Conservation (phyloP, 2,329 filamentous ascomycete species). For the Rutstroemia sp. region DNA sequence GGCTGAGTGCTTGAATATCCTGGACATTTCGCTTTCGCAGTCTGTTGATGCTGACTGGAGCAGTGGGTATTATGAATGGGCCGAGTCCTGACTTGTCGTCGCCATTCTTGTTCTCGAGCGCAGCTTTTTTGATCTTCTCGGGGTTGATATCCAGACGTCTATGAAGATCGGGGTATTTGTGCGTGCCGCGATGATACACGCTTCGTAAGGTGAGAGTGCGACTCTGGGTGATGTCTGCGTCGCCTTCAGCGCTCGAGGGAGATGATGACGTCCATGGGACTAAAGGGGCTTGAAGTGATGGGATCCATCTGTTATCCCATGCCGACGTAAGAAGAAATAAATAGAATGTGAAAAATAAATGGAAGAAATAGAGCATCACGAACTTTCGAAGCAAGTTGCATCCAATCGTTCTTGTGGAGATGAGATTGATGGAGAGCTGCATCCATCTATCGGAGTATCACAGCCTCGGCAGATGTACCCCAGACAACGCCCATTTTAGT, state of each 20-base stretch:
- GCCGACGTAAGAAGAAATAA: neutral
- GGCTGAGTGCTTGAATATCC: constrained; percentile 6
- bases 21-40: constrained; percentile 4
- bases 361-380: constrained; percentile 7
- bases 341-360: neutral
- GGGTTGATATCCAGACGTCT: constrained; percentile 4
- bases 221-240: neutral
- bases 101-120: neutral
- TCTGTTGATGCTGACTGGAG: constrained; percentile 5
- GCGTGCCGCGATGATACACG: constrained; percentile 7
- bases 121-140: constrained; percentile 3
- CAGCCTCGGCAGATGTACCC: neutral
- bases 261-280: neutral
- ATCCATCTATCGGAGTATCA: neutral
- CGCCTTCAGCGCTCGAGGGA: neutral
- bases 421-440: neutral
- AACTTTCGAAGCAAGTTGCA: neutral
- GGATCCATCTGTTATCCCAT: constrained; percentile 5
- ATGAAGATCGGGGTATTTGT: constrained; percentile 5
- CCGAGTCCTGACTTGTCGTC: neutral
- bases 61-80: constrained; percentile 1
- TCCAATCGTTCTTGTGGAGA: constrained; percentile 1
- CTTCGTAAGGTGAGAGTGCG: constrained; percentile 7
- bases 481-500: neutral
- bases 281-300: constrained; percentile 1